Percentiles rank a stretch among this genome's conserved stretches.
These are phyloP conservation scores for Arthrobotrys pseudoclavata DNA, from an alignment of 2,329 filamentous ascomycete species.

Conservation along the genomic window DNA sequence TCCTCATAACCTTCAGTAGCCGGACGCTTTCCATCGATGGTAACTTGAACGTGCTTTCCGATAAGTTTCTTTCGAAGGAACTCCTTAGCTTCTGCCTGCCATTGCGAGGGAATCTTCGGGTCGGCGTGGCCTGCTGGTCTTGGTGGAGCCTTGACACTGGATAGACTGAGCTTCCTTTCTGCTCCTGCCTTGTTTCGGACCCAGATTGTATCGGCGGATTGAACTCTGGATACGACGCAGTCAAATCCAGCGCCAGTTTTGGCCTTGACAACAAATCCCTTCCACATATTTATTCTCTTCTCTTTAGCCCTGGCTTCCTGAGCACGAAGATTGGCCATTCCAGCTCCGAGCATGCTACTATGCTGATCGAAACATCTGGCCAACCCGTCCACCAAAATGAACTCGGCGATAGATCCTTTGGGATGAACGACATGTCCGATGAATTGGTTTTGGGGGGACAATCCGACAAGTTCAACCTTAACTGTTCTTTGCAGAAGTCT, in stretches of 20 bases:
- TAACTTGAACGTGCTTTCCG: constrained; percentile 92
- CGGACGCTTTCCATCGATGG: constrained; percentile 83
- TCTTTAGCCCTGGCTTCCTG: constrained; percentile 89
- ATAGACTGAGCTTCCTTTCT: constrained; percentile 92
- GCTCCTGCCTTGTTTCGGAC: constrained; percentile 84
- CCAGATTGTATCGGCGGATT: constrained; percentile 89
- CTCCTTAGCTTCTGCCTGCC: constrained; percentile 93
- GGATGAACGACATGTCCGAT: constrained; percentile 89
- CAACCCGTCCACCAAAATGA: constrained; percentile 87
- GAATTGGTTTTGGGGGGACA: constrained; percentile 91
- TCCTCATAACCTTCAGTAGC: constrained; percentile 92
- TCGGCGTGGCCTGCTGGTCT: constrained; percentile 58
- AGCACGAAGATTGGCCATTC: constrained; percentile 86
- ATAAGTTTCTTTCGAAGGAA: constrained; percentile 94
- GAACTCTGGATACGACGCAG: constrained; percentile 84
- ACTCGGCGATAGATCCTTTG: constrained; percentile 90
- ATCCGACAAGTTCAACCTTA: constrained; percentile 83
- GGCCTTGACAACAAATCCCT: constrained; percentile 80
- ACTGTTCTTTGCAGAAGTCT: constrained; percentile 88
- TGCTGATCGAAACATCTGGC: constrained; percentile 96
- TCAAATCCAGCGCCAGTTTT: constrained; percentile 75
- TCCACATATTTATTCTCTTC: constrained; percentile 82
- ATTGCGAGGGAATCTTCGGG: constrained; percentile 71
- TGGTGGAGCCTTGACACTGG: constrained; percentile 94
- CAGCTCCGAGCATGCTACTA: constrained; percentile 87